These are phyloP conservation scores for Xylaria sp. DNA, from an alignment of 495 filamentous ascomycete species.

Conservation along the genomic window DNA sequence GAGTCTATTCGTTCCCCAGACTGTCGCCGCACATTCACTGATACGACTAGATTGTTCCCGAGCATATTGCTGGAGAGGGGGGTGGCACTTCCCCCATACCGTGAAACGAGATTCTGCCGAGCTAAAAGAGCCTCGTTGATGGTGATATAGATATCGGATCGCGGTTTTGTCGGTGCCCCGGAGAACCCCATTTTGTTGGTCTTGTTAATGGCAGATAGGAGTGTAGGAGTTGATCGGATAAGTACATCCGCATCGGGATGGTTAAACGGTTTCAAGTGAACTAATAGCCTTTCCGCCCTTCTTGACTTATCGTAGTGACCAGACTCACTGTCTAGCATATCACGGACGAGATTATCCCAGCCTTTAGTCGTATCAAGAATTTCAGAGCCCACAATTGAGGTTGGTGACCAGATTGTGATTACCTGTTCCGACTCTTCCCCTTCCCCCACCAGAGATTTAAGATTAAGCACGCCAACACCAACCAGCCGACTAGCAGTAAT, in stretches of 20 bases:
- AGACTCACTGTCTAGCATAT: conserved; percentile 74
- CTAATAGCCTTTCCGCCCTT: conserved; percentile 72
- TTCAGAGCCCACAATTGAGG: conserved; percentile 53
- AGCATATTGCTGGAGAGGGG: conserved; percentile 66
- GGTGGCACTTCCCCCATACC: conserved; percentile 78
- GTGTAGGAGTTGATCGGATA: conserved; percentile 84
- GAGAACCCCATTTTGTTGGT: conserved; percentile 94
- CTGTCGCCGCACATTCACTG: conserved; percentile 81
- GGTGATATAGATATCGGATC: conserved; percentile 95
- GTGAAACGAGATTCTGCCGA: conserved; percentile 77
- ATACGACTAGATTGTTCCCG: conserved; percentile 82
- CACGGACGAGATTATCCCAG: conserved; percentile 78
- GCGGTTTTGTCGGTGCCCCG: conserved; percentile 82
- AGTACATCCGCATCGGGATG: conserved; percentile 77
- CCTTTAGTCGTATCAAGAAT: conserved; percentile 65
- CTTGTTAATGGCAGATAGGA: conserved; percentile 79
- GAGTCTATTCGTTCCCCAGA: conserved; percentile 82
- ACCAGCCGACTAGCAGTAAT: conserved; percentile 65
- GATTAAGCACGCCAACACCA: conserved; percentile 81
- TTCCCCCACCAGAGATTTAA: conserved; percentile 79
- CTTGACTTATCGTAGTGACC: conserved; percentile 75
- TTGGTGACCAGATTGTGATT: conserved; percentile 79
- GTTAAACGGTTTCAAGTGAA: conserved; percentile 78
- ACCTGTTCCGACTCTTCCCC: conserved; percentile 77
- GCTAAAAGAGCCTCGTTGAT: conserved; percentile 77